phyloP scores from a whole-genome alignment of 441 rosid genomes.

The Pelargonium citronellum region DNA sequence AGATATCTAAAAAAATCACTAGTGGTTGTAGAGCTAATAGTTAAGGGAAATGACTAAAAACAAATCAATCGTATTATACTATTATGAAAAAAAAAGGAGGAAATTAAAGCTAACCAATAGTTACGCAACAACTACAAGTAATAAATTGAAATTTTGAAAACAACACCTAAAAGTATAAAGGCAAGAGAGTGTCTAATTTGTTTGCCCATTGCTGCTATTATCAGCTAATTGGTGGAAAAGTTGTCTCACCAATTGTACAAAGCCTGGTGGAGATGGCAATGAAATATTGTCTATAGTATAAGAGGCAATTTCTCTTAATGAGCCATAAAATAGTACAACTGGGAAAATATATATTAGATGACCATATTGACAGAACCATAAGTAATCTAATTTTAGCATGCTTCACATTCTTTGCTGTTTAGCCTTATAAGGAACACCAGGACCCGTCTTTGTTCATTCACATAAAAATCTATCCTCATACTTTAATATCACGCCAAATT shows the following conservation, averaged over 20 bases:
- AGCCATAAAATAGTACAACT: neutral
- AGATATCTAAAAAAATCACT: no score
- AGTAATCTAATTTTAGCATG: neutral
- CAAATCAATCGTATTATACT: no score
- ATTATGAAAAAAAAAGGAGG: no score
- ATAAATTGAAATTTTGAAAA: no score
- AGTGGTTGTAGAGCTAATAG: no score
- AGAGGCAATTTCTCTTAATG: neutral
- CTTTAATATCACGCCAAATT: neutral
- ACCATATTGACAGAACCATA: constrained; percentile 5
- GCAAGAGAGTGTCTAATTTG: no score
- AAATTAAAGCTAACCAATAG: no score
- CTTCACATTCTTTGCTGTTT: constrained; percentile 8
- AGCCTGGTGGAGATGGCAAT: neutral
- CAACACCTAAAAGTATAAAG: no score
- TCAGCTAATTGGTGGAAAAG: neutral
- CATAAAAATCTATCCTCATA: neutral
- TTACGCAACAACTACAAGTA: no score
- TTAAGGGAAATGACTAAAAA: no score
- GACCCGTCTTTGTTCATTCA: neutral
- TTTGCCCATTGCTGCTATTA: neutral
- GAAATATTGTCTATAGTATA: neutral
- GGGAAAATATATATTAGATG: neutral
- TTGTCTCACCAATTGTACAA: neutral
- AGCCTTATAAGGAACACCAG: constrained; percentile 10